These are phyloP conservation scores for Botrytis aclada DNA, from an alignment of 2,329 filamentous ascomycete genomes.

Conservation along the genomic window DNA sequence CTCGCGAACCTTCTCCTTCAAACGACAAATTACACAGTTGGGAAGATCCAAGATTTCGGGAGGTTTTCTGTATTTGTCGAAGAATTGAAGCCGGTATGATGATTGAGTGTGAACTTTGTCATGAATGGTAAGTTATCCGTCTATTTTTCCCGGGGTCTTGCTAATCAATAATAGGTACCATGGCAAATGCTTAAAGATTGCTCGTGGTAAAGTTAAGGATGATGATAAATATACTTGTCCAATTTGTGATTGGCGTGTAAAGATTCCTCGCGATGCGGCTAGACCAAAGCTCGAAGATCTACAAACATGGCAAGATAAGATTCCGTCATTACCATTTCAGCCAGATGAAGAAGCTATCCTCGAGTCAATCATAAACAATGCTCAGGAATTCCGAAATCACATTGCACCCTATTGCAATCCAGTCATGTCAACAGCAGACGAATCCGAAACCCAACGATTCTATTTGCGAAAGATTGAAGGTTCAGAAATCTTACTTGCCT, in stretches of 20 bases:
- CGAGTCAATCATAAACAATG: constrained; percentile 80
- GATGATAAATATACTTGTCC: constrained; percentile 98
- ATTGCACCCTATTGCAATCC: constrained; percentile 79
- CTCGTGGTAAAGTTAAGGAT: constrained; percentile 94
- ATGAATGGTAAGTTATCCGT: constrained; percentile 74
- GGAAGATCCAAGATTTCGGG: constrained; percentile 62
- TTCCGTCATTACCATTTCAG: constrained; percentile 80
- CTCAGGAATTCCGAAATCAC: constrained; percentile 78
- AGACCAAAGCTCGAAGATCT: constrained; percentile 93
- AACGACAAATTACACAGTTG: constrained; percentile 52
- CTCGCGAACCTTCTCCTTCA: constrained; percentile 69
- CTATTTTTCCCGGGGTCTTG: neutral
- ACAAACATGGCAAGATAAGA: constrained; percentile 78
- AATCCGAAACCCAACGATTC: constrained; percentile 87
- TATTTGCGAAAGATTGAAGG: constrained; percentile 97
- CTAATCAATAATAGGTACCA: constrained; percentile 67
- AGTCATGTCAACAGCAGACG: constrained; percentile 75
- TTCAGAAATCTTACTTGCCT: constrained; percentile 84
- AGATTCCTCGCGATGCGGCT: constrained; percentile 93
- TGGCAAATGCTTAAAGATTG: constrained; percentile 96
- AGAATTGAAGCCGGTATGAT: constrained; percentile 95
- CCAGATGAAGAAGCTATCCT: constrained; percentile 90
- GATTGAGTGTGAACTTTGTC: constrained; percentile 98
- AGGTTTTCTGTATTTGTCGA: constrained; percentile 97
- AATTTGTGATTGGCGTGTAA: constrained; percentile 95